Conservation (phyloP, 176 grass and related monocot genomes). For the Musa itinerans region DNA sequence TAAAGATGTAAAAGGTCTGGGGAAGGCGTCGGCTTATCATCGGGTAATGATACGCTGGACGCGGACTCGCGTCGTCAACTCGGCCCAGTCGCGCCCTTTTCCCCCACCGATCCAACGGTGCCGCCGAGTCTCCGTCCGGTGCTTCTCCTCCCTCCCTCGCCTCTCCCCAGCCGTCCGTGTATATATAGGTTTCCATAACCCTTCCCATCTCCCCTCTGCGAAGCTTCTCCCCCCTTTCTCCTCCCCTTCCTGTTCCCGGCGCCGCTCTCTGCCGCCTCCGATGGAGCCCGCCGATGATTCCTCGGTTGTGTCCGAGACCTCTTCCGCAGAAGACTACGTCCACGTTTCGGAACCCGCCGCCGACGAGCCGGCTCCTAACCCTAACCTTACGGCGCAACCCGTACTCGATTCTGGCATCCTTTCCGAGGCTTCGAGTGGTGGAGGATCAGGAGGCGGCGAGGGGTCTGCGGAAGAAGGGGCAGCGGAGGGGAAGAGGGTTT, state of each 20-base stretch:
- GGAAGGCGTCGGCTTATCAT: too few species aligned
- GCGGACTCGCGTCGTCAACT: conserved; percentile 1
- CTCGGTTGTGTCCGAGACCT: not conserved
- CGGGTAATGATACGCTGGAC: conserved; percentile 28
- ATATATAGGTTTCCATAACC: not conserved
- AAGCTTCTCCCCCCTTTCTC: not conserved
- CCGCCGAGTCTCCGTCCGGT: not conserved
- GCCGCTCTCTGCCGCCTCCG: conserved; percentile 11
- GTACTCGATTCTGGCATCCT: conserved; percentile 1
- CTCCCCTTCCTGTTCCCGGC: conserved; percentile 2
- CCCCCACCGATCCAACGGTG: not conserved
- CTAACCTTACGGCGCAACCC: not conserved
- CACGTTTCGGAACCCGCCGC: not conserved
- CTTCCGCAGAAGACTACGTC: not conserved
- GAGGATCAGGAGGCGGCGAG: not conserved
- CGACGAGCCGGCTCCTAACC: conserved; percentile 2
- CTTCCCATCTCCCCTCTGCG: not conserved
- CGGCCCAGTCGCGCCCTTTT: conserved; percentile 14
- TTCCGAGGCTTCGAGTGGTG: conserved; percentile 2
- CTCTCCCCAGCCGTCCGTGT: not conserved
- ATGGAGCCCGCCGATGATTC: conserved; percentile 39
- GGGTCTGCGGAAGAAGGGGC: not conserved
- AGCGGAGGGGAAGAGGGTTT: conserved; percentile 24
- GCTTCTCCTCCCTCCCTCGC: not conserved
- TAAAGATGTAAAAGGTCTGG: too few species aligned